These are phyloP conservation scores for Oryza punctata DNA, from an alignment of 176 grass and related monocot species.

Conservation along the genomic window DNA sequence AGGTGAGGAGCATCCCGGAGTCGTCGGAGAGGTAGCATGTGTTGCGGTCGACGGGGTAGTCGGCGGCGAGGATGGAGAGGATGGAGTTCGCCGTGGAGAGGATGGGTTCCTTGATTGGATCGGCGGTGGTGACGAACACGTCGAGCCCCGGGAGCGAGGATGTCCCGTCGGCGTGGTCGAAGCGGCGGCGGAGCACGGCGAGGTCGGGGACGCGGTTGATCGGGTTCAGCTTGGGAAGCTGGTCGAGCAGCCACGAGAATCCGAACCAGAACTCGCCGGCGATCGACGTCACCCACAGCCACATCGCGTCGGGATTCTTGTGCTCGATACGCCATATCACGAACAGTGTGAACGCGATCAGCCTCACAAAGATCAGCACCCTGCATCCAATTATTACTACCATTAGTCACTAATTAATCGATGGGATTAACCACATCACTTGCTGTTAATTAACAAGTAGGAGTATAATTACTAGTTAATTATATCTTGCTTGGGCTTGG, in stretches of 20 bases:
- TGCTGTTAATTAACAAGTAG: not conserved
- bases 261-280: conserved; percentile 93
- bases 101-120: conserved; percentile 84
- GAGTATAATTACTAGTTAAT: not conserved
- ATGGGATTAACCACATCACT: not conserved
- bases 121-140: conserved; percentile 86
- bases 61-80: conserved; percentile 91
- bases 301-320: conserved; percentile 82
- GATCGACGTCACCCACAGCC: conserved; percentile 93
- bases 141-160: conserved; percentile 73
- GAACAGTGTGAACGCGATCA: conserved; percentile 66
- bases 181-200: conserved; percentile 60
- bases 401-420: not conserved
- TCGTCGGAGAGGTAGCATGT: conserved; percentile 95
- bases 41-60: conserved; percentile 76
- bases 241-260: conserved; percentile 89
- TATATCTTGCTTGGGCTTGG: not conserved
- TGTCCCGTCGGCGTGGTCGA: conserved; percentile 64
- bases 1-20: conserved; percentile 76
- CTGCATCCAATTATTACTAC: conserved; percentile 40
- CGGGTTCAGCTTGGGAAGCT: conserved; percentile 81
- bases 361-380: conserved; percentile 71
- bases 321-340: conserved; percentile 78
- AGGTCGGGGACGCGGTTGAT: conserved; percentile 84
- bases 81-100: conserved; percentile 87